Evolutionary conservation across 805 yeast species (phyloP).

Genomic region (Sungouiozyma ichnusensis): DNA sequence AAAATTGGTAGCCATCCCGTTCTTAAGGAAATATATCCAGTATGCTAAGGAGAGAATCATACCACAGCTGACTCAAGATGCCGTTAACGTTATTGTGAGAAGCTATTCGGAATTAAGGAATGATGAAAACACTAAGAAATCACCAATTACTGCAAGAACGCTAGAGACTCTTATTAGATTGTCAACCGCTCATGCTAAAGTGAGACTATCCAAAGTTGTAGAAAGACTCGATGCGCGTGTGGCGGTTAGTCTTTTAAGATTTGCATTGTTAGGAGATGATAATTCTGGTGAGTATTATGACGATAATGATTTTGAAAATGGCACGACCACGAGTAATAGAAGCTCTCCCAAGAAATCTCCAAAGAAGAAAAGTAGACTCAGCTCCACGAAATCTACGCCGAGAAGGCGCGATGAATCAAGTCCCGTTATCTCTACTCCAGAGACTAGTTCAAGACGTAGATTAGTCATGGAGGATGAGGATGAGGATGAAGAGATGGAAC

Average conservation of each 20-base stretch:
- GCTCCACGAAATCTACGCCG: background rate
- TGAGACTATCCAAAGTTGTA: slow-evolving; percentile 70
- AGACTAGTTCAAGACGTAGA: slow-evolving; percentile 15
- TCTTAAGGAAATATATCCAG: slow-evolving; percentile 84
- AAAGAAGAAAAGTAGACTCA: slow-evolving; percentile 21
- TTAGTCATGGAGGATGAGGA: slow-evolving; percentile 8
- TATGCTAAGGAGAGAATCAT: slow-evolving; percentile 82
- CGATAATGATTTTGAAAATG: slow-evolving; percentile 16
- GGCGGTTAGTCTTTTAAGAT: slow-evolving; percentile 78
- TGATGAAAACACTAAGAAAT: slow-evolving; percentile 67
- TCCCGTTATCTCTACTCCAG: slow-evolving; percentile 13
- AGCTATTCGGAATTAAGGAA: slow-evolving; percentile 77
- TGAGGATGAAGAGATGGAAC: slow-evolving; percentile 17
- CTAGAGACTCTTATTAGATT: slow-evolving; percentile 90
- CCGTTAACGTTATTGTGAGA: slow-evolving; percentile 70
- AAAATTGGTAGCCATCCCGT: slow-evolving; percentile 62
- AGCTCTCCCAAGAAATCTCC: slow-evolving; percentile 27
- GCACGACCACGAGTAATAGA: slow-evolving; percentile 2
- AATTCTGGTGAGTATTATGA: slow-evolving; percentile 16
- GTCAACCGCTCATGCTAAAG: slow-evolving; percentile 93
- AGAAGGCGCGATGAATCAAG: slow-evolving; percentile 6
- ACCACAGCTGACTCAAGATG: slow-evolving; percentile 69
- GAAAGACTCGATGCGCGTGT: slow-evolving; percentile 70
- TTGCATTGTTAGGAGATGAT: slow-evolving; percentile 54
- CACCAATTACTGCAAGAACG: slow-evolving; percentile 98